These are phyloP conservation scores for Cystobasidium slooffiae DNA, from an alignment of 1,284 basidiomycete species.

Conservation along the genomic window DNA sequence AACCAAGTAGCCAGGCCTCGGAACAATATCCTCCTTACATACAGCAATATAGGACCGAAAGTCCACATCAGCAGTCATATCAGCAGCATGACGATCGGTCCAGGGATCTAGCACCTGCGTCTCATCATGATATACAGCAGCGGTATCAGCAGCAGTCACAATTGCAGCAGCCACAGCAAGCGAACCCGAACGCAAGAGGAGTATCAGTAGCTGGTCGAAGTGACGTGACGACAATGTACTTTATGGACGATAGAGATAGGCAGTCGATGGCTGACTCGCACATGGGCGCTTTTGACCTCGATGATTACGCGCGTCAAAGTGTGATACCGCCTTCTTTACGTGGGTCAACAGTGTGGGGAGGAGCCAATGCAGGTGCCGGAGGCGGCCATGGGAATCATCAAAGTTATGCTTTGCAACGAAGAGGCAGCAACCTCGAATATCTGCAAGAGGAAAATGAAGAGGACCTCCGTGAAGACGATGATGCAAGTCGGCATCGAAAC, in stretches of 20 bases:
- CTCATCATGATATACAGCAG: slow-evolving; percentile 17
- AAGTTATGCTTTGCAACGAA: slow-evolving; percentile 13
- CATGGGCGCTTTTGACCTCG: slow-evolving; percentile 41
- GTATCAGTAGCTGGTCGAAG: slow-evolving; percentile 37
- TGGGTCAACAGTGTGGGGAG: slow-evolving; percentile 13
- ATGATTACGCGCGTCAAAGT: slow-evolving; percentile 32
- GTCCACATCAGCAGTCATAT: slow-evolving; percentile 13
- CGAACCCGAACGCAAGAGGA: slow-evolving; percentile 16
- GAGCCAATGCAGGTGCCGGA: neutral
- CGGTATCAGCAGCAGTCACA: slow-evolving; percentile 1
- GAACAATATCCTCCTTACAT: slow-evolving; percentile 17
- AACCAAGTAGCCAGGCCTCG: neutral
- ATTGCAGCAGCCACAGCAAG: neutral
- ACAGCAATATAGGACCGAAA: slow-evolving; percentile 14
- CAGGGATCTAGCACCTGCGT: neutral
- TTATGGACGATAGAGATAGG: slow-evolving; percentile 31
- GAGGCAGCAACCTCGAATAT: slow-evolving; percentile 34
- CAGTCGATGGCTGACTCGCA: slow-evolving; percentile 38
- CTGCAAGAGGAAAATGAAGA: slow-evolving; percentile 36
- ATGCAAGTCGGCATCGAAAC: neutral
- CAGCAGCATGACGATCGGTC: neutral
- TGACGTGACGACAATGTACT: slow-evolving; percentile 39
- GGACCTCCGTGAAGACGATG: slow-evolving; percentile 9
- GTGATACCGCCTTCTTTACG: slow-evolving; percentile 8
- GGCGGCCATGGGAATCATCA: slow-evolving; percentile 13